Percentiles rank a stretch among this genome's conserved stretches.
phyloP scores from a whole-genome alignment of 2,329 filamentous ascomycete species.

The Gremmenia infestans region DNA sequence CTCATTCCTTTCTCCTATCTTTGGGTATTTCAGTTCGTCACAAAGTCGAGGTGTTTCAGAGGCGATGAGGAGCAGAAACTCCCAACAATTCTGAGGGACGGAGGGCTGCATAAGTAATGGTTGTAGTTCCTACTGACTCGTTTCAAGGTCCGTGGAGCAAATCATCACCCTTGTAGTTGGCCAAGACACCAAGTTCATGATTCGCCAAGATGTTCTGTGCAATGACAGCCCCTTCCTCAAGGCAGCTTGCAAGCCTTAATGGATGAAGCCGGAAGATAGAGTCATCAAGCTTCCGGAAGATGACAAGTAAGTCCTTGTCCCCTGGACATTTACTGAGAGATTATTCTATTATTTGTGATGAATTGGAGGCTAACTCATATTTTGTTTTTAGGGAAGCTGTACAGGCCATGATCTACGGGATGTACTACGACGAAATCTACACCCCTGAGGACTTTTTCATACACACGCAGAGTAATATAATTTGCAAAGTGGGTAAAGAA shows the following conservation, averaged over 20 bases:
- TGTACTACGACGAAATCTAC: neutral
- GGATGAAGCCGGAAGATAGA: neutral
- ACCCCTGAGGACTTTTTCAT: neutral
- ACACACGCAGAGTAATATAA: no score
- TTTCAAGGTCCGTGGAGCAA: slow-evolving; percentile 1
- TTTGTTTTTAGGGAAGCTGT: neutral
- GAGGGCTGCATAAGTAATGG: no score
- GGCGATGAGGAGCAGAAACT: no score
- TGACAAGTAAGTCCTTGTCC: neutral
- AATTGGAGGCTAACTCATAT: neutral
- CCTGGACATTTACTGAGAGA: no score
- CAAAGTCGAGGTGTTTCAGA: neutral
- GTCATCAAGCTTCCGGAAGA: slow-evolving; percentile 7
- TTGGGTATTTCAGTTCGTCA: neutral
- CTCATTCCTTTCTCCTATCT: neutral
- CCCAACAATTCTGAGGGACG: no score
- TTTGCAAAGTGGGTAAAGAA: no score
- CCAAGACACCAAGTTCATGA: neutral
- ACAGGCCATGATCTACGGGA: neutral
- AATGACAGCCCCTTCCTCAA: slow-evolving; percentile 9
- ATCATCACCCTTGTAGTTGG: slow-evolving; percentile 9
- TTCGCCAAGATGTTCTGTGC: slow-evolving; percentile 14
- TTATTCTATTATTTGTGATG: neutral
- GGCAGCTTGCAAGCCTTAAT: slow-evolving; percentile 8
- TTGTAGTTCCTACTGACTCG: neutral